Evolutionary conservation across 345 rosid genomes (phyloP).

Genomic region (Litchi chinensis): DNA sequence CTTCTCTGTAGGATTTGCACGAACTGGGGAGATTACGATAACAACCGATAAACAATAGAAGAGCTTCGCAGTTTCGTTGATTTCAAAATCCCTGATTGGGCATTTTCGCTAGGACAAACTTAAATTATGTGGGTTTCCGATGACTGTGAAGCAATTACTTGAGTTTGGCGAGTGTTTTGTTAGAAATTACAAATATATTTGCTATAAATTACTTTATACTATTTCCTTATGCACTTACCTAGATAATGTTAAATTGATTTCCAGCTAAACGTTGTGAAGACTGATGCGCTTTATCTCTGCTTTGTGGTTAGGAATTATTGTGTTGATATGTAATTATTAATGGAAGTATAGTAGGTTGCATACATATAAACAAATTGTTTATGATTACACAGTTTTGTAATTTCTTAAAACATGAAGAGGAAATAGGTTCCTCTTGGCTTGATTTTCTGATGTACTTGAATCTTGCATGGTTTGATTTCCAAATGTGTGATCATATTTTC

Average conservation of each 20-base stretch:
- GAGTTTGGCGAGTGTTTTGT: constrained; percentile 24
- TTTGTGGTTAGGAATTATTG: constrained; percentile 13
- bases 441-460: constrained; percentile 1
- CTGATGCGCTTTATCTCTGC: not conserved
- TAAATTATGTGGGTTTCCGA: constrained; percentile 23
- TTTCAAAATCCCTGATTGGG: constrained; percentile 28
- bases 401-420: not conserved
- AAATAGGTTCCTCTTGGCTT: not conserved
- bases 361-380: not conserved
- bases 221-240: constrained; percentile 14
- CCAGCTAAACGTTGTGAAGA: not conserved
- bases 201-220: constrained; percentile 19
- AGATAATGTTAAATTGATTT: constrained; percentile 11
- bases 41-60: constrained; percentile 30
- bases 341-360: constrained; percentile 12
- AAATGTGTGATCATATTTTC: not conserved
- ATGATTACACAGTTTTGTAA: not conserved
- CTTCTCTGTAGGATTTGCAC: constrained; percentile 52
- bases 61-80: constrained; percentile 35
- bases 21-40: constrained; percentile 38
- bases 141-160: constrained; percentile 17
- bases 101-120: constrained; percentile 31
- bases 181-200: constrained; percentile 29
- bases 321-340: not conserved
- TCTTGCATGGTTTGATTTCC: not conserved